Percentiles rank a stretch among this genome's conserved stretches.
Evolutionary conservation across 257 asterid genomes (phyloP).

Genomic region (Solanum ossicruentum): DNA sequence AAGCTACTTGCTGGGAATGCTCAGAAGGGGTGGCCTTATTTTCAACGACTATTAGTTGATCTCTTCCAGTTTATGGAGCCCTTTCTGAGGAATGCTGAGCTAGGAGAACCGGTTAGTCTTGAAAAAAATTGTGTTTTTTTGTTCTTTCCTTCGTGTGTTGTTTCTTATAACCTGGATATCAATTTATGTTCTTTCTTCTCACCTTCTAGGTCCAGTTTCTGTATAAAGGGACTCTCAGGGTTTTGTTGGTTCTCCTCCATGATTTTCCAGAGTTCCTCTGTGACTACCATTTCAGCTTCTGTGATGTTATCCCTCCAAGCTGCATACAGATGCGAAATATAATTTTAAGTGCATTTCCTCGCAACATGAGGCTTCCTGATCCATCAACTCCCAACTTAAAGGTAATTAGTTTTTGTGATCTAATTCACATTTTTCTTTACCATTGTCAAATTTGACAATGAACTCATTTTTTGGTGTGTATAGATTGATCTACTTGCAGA

Average conservation of each 20-base stretch:
- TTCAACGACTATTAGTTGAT: conserved; percentile 80
- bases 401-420: conserved; percentile 18
- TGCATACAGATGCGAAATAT: conserved; percentile 97
- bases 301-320: conserved; percentile 97
- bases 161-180: not conserved
- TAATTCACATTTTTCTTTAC: not conserved
- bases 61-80: conserved; percentile 98
- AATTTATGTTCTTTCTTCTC: not conserved
- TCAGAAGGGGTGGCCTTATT: conserved; percentile 94
- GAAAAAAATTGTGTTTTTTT: not conserved
- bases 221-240: conserved; percentile 91
- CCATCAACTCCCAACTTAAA: conserved; percentile 94
- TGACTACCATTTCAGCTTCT: conserved; percentile 96
- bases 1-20: conserved; percentile 75
- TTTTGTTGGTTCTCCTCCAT: conserved; percentile 88
- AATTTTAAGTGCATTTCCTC: conserved; percentile 96
- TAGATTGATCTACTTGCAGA: conserved; percentile 92
- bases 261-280: conserved; percentile 98
- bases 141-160: not conserved
- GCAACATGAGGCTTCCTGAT: conserved; percentile 95
- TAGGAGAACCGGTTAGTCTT: conserved; percentile 68
- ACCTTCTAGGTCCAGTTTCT: conserved; percentile 58
- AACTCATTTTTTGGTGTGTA: not conserved
- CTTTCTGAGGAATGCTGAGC: conserved; percentile 83
- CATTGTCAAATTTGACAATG: not conserved